phyloP scores from a whole-genome alignment of 176 grass and related monocot genomes.

The Elymus sibiricus region DNA sequence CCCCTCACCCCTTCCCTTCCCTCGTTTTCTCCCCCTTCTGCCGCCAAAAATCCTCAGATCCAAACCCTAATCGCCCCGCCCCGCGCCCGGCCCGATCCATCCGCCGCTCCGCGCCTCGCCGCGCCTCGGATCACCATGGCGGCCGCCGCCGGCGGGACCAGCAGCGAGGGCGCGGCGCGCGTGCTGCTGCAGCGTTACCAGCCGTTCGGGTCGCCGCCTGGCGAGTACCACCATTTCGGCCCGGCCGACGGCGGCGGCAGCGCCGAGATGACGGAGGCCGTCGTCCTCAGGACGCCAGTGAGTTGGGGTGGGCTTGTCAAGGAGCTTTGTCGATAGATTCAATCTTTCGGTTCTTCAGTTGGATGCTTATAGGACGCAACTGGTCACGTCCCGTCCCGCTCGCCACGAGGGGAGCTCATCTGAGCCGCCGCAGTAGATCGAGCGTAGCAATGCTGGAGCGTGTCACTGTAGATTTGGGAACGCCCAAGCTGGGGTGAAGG shows the following conservation, averaged over 20 bases:
- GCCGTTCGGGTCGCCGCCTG: slow-evolving; percentile 41
- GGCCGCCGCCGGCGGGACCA: slow-evolving; percentile 30
- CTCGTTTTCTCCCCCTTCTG: slow-evolving; percentile 28
- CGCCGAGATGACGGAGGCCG: slow-evolving; percentile 35
- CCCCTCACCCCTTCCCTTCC: background rate
- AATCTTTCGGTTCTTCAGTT: slow-evolving; percentile 20
- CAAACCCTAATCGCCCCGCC: background rate
- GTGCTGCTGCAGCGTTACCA: slow-evolving; percentile 47
- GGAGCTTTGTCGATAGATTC: slow-evolving; percentile 23
- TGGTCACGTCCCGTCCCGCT: background rate
- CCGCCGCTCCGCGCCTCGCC: background rate
- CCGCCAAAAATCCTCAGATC: slow-evolving; percentile 58
- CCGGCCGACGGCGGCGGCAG: background rate
- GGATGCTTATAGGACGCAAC: slow-evolving; percentile 3
- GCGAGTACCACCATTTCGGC: slow-evolving; percentile 65
- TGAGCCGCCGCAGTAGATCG: background rate
- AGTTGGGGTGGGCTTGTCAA: slow-evolving; percentile 24
- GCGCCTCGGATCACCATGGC: slow-evolving; percentile 28
- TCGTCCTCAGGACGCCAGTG: slow-evolving; percentile 58
- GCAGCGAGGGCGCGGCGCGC: slow-evolving; percentile 32
- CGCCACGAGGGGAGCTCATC: background rate
- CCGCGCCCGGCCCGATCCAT: slow-evolving; percentile 3
- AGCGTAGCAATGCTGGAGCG: slow-evolving; percentile 4
- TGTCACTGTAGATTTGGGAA: background rate
- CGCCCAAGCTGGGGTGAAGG: background rate